phyloP scores from a whole-genome alignment of 306 rosid species.

The Bauhinia variegata region DNA sequence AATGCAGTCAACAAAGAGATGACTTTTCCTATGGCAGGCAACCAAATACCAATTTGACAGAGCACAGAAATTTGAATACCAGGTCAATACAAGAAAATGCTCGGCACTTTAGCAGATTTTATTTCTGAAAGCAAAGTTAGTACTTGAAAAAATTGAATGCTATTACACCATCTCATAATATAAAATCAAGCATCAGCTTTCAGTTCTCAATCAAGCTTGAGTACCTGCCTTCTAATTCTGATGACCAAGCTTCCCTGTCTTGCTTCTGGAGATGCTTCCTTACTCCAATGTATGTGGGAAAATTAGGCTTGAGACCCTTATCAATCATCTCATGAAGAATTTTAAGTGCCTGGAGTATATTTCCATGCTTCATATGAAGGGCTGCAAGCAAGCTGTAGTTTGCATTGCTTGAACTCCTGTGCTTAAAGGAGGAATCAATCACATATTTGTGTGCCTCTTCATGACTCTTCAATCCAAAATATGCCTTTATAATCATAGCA shows the following conservation, averaged over 20 bases:
- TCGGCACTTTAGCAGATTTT: no score
- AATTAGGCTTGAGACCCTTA: slow-evolving; percentile 67
- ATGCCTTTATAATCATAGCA: slow-evolving; percentile 65
- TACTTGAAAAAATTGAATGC: no score
- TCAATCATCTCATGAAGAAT: slow-evolving; percentile 68
- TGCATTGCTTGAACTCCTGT: slow-evolving; percentile 45
- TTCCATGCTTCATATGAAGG: slow-evolving; percentile 63
- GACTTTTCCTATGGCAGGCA: no score
- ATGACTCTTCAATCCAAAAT: slow-evolving; percentile 49
- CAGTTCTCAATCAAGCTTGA: slow-evolving; percentile 39
- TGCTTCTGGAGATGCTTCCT: slow-evolving; percentile 45
- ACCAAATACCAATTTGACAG: no score
- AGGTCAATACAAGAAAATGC: no score
- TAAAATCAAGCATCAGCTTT: slow-evolving; percentile 16
- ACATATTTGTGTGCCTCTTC: slow-evolving; percentile 66
- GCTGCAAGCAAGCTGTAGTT: slow-evolving; percentile 68
- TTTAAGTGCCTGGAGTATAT: slow-evolving; percentile 45
- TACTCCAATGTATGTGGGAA: slow-evolving; percentile 47
- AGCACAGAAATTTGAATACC: no score
- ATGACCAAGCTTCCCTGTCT: slow-evolving; percentile 50
- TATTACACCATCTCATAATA: background rate
- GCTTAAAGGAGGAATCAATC: slow-evolving; percentile 44
- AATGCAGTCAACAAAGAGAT: no score
- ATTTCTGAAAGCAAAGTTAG: no score
- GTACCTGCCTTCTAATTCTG: slow-evolving; percentile 52